Conservation (phyloP, 768 basidiomycete genomes). For the Trametes sanguinea region DNA sequence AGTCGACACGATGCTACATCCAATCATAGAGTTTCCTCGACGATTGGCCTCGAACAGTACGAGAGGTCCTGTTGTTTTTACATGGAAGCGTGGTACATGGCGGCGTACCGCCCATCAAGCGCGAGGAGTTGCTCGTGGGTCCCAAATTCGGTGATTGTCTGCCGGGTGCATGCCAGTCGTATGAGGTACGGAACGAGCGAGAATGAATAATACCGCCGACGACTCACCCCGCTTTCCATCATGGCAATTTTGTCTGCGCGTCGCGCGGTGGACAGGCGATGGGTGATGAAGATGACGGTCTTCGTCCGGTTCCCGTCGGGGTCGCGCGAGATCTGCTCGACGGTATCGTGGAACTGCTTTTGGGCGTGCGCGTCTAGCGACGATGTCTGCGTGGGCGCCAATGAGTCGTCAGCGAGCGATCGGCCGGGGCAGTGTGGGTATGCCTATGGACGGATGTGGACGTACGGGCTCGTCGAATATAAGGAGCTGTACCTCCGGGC, state of each 20-base stretch:
- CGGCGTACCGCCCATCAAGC: slow-evolving; percentile 64
- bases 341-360: slow-evolving; percentile 75
- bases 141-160: slow-evolving; percentile 79
- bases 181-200: background rate
- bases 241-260: slow-evolving; percentile 85
- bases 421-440: background rate
- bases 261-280: slow-evolving; percentile 77
- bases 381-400: slow-evolving; percentile 54
- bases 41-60: background rate
- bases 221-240: slow-evolving; percentile 71
- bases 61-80: slow-evolving; percentile 30
- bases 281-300: slow-evolving; percentile 82
- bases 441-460: background rate
- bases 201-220: slow-evolving; percentile 9
- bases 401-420: background rate
- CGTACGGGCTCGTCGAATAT: slow-evolving; percentile 85
- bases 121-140: slow-evolving; percentile 67
- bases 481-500: slow-evolving; percentile 74
- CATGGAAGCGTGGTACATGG: slow-evolving; percentile 69
- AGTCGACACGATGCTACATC: slow-evolving; percentile 3
- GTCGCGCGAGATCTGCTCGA: slow-evolving; percentile 62
- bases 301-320: slow-evolving; percentile 59
- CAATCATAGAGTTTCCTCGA: slow-evolving; percentile 2
- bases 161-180: background rate
- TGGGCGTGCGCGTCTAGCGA: slow-evolving; percentile 81